These are phyloP conservation scores for Fraxinus velutina DNA, from an alignment of 305 asterid species.

Conservation along the genomic window DNA sequence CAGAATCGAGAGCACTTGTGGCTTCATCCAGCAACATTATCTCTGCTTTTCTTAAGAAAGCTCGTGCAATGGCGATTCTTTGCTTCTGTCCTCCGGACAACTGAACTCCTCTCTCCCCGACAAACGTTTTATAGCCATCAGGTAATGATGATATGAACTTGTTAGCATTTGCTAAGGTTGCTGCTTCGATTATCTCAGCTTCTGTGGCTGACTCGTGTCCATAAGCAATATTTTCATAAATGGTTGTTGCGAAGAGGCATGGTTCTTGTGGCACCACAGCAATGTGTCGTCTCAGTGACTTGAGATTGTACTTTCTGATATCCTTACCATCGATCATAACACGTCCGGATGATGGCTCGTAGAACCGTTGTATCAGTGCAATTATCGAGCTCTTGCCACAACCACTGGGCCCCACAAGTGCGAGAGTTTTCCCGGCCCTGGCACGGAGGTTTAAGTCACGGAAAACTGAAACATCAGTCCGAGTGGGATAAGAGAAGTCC, in stretches of 20 bases:
- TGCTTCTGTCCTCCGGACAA: conserved; percentile 98
- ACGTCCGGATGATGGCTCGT: conserved; percentile 88
- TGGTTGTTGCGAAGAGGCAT: conserved; percentile 78
- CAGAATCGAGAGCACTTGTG: conserved; percentile 91
- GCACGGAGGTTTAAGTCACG: conserved; percentile 77
- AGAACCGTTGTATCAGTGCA: conserved; percentile 70
- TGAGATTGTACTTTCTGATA: conserved; percentile 78
- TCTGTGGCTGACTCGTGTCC: conserved; percentile 87
- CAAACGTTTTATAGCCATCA: conserved; percentile 84
- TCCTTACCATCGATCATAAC: conserved; percentile 82
- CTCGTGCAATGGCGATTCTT: conserved; percentile 92
- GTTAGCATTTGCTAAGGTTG: conserved; percentile 77
- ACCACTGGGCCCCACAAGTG: conserved; percentile 98
- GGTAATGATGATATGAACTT: conserved; percentile 86
- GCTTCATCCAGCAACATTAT: conserved; percentile 89
- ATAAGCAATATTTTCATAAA: conserved; percentile 84
- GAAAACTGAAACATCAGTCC: conserved; percentile 71
- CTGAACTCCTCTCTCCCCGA: conserved; percentile 85
- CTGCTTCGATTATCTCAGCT: conserved; percentile 85
- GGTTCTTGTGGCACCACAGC: conserved; percentile 96
- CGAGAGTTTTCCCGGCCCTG: conserved; percentile 82
- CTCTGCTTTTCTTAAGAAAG: conserved; percentile 80
- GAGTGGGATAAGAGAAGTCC: conserved; percentile 81
- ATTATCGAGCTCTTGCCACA: conserved; percentile 88
- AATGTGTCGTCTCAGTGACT: conserved; percentile 70